Base-by-base conservation (phyloP, 768 basidiomycete genomes). In the Rubroboletus pulcherrimus region DNA sequence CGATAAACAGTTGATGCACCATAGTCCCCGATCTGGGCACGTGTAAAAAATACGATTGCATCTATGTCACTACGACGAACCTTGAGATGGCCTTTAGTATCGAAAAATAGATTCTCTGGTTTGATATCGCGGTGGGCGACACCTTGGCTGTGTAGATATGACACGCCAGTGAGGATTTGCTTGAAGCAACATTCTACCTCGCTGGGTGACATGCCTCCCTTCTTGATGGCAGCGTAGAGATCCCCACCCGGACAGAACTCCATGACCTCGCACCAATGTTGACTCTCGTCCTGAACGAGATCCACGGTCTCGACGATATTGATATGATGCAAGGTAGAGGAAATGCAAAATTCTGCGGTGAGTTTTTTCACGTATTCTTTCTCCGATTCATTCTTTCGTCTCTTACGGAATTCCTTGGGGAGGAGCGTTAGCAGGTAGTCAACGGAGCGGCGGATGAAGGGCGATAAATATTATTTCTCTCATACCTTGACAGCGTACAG, bases 321-420 rank as follows among this genome's bases (percentile, higher is more conserved):
- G 66, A 85, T 77, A 68, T 96, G 94, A 69, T 93, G 92, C 30
- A 98, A 74, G 2, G 95, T 97, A 37, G 95, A 97, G 42, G 93
- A 95, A 59, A 98, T 98, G 74, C 95, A 98, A 74, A 98, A 98
- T 71, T 98, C 96, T 26, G 96, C 93, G 7, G 96, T 99, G 64
- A 99, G 88, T 74, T 99, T 99, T 85, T 99, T 99, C 76, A 99
- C 87, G 66, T 99, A 99, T 77, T 99, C 96, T 73, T 97, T 97
- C 74, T 99, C 96, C 6, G 94, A 86, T 77, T 99, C 96, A 67
- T 96, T 97, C 83, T 95, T 96, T 64, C 96, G 84, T 59, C 96
- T 85, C 73, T 97, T 98, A 50, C 96, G 89, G 80, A 99, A 99
- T 75, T 99, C 96, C 93, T 96, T 58, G 49, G 31, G 51, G 31